A percentile compares a stretch with the other conserved stretches of the same genome.
Evolutionary conservation across 768 basidiomycete species (phyloP).

Genomic region (Tricholoma flavovirens): DNA sequence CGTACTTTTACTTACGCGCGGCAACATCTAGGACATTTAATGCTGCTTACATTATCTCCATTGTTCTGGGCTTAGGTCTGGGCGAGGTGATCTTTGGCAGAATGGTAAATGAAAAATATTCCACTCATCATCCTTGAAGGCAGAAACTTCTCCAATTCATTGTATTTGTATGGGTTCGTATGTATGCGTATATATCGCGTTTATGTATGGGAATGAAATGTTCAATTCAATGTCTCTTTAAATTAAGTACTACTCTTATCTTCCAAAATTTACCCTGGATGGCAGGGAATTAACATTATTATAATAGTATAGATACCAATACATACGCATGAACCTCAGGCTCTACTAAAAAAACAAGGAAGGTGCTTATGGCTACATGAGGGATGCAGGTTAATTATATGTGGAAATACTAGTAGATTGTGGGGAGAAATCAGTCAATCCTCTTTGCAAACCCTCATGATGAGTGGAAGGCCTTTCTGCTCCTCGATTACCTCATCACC

Average conservation of each 20-base stretch:
- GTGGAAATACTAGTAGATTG: no score
- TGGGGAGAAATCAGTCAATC: no score
- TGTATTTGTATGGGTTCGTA: not conserved
- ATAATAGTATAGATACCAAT: no score
- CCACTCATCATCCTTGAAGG: not conserved
- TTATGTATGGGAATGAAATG: no score
- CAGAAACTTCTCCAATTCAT: not conserved
- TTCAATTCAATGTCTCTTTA: no score
- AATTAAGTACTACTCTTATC: no score
- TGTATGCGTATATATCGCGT: not conserved
- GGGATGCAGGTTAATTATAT: not conserved
- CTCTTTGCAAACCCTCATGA: slow-evolving; percentile 16
- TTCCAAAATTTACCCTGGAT: no score
- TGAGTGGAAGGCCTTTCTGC: slow-evolving; percentile 32
- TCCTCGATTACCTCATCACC: slow-evolving; percentile 19
- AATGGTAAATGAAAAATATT: slow-evolving; percentile 25
- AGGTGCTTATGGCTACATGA: not conserved
- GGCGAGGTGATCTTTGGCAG: slow-evolving; percentile 74
- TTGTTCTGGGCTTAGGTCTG: slow-evolving; percentile 63
- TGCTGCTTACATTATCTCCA: slow-evolving; percentile 66
- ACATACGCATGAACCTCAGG: not conserved
- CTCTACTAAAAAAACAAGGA: not conserved
- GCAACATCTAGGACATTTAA: slow-evolving; percentile 68
- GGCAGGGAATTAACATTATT: no score
- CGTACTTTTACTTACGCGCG: not conserved